Base-by-base conservation (phyloP, 1,284 basidiomycete genomes). In the Somion occarium region DNA sequence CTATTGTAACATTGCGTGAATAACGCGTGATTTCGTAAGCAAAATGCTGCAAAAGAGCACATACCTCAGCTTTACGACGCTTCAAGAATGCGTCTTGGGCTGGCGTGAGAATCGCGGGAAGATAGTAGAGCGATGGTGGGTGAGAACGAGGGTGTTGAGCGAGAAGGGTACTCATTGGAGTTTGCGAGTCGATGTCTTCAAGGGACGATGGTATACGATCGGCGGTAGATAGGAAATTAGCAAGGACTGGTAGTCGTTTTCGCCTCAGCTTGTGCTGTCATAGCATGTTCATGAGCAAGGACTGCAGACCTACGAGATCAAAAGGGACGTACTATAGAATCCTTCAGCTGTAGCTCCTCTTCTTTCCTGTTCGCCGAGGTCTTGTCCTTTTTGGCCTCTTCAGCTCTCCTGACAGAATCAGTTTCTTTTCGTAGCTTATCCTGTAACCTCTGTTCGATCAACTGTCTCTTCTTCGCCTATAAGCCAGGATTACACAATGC, bases 331-430 rank as follows among this genome's bases (percentile, higher is more conserved):
- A 88, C 87, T 58, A 90, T 80, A 2, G 85, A 88, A 60, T 89
- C 85, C 65, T 82, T 85, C 44, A 90, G 73, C 61, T 86, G 84
- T 44, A 89, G 64, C 5, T 91, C 88, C 64, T 90, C 87, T 67
- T 90, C 88, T 65, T 82, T 88, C 55, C 86, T 73, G 66, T 81
- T 88, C 44, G 88, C 85, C 37, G 61, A 58, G 39, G 79, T 80
- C 69, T 88, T 87, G 70, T 88, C 85, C 66, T 85, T 87, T 72
- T 88, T 88, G 53, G 83, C 83, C 69, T 90, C 88, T 74, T 89
- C 88, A 58, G 83, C 82, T 65, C 82, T 76, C 66, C 88, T 81
- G 71, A 89, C 85, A 73, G 82, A 74, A 68, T 88, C 87, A 76
- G 84, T 87, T 68, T 91, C 87, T 76, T 82, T 86, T 65, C 79